Evolutionary conservation across 139 green algal genomes (phyloP), one percentile per base, ranked within the genome.

Genomic region (Picochlorum sp.): DNA sequence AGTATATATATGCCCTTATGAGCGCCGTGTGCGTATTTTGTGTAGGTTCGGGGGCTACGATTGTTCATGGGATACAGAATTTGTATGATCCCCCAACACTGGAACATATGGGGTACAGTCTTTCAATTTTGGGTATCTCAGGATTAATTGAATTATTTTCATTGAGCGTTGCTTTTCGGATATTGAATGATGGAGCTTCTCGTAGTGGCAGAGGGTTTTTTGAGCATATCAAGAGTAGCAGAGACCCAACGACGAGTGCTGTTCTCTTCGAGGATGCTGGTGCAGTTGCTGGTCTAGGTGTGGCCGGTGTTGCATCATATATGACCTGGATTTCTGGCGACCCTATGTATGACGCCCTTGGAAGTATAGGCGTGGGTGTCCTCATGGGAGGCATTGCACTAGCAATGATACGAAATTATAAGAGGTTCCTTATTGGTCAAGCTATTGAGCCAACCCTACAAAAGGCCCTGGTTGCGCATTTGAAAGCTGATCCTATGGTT

Each of bases 21-120:
- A 85, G 71, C n/a, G 90, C 86, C 3, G 87, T 95, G 6, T 87
- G 87, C 60, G 89, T 97, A 69, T 96, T 97, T 72, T 96, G 89
- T 78, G 59, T 92, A 23, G 91, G 91, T 7, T 83, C 86, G 1
- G 81, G 90, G n/a, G 84, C 90, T 11, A 90, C 84, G 4, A 62
- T 94, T 20, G 64, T 89, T 50, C 86, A 97, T 68, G 90, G 90
- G 8, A 52, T 94, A 1, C 72, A 85, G 30, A 71, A 71, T 14
- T 71, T 92, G 46, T 62, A 84, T 34, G 66, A 79, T 34, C 52
- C 76, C 2, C 58, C 56, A 38, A 45, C 62, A 9, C 51, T 87
- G 14, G 74, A 84, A 56, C 34, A 84, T 47, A 59, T 85, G 23
- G 58, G 16, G 20, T 64, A 32, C 14, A 34, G 21, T 49, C 16